Base-by-base conservation (phyloP, 2,329 filamentous ascomycete genomes). In the Fusarium kyushuense region DNA sequence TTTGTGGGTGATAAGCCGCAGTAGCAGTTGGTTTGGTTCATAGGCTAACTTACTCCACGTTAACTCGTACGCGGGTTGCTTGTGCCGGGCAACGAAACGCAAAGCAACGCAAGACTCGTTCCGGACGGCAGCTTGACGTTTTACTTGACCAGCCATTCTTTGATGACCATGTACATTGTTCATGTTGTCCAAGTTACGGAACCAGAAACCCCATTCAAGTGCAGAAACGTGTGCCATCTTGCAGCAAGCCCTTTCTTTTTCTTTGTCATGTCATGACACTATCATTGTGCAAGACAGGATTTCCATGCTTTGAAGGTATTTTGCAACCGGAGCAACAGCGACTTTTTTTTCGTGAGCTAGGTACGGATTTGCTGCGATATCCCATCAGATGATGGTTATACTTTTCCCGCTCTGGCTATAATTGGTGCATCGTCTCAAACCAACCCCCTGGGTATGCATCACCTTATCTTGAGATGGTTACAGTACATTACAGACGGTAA, bases 111-210 rank as follows among this genome's bases (percentile, higher is more conserved):
- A 51, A 38, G 47, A 51, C 48, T 43, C 56, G 30, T 41, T 54
- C 54, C 65, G 58, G 63, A 52, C 58, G 14, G 40, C 54, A 63
- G 54, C 42, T 49, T 60, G 61, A 53, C 47, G 12, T 42, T 25
- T 41, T 23, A 42, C 40, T 30, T 45, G 42, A 19, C 27, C 49
- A 67, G 58, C 49, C 38, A 27, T 45, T 57, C 45, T 33, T 40
- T 60, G 64, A 66, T 67, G 56, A 72, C 60, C 60, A 64, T 51
- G 53, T 71, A 21, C 33, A 40, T 51, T 47, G 35, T 16, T 46
- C 41, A 45, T 23, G 67, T 72, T 71, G 67, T 56, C 67, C 51
- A 61, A 59, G 67, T 58, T 55, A 64, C 68, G 64, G 65, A 60
- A 47, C 54, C 54, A 55, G 54, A 58, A 58, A 58, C 65, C 63